A percentile compares a stretch with the other conserved stretches of the same genome.
Conservation (phyloP, 441 rosid species). For the Bocquillonia castaneifolia region DNA sequence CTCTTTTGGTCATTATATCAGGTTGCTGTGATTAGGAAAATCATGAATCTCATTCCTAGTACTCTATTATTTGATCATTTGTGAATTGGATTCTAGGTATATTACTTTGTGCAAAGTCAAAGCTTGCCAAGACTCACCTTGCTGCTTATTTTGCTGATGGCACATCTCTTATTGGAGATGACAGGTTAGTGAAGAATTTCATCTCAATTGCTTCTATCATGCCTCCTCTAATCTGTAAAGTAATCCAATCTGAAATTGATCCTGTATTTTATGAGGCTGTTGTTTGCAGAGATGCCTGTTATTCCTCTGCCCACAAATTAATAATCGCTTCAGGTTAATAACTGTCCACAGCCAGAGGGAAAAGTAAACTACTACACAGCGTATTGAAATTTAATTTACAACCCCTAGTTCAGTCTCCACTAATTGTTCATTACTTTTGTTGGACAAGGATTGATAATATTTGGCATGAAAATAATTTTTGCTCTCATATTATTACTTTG, state of each 20-base stretch:
- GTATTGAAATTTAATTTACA: slow-evolving; percentile 1
- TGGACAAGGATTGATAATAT: neutral
- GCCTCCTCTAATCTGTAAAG: neutral
- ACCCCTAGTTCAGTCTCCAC: too few relatives aligned
- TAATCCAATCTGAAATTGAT: neutral
- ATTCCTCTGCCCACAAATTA: neutral
- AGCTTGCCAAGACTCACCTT: slow-evolving; percentile 48
- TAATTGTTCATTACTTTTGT: neutral
- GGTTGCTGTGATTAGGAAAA: neutral
- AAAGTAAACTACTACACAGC: neutral
- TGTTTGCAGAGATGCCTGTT: neutral
- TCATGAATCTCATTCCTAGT: neutral
- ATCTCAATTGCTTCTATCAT: slow-evolving; percentile 11
- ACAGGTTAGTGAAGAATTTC: slow-evolving; percentile 37
- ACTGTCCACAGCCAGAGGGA: neutral
- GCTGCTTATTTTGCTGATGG: slow-evolving; percentile 31
- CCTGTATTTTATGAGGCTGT: neutral
- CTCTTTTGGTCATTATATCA: neutral
- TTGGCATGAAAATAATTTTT: neutral
- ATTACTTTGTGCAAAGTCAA: slow-evolving; percentile 89
- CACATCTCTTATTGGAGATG: slow-evolving; percentile 32
- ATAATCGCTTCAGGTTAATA: neutral
- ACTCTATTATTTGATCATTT: slow-evolving; percentile 11
- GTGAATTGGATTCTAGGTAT: slow-evolving; percentile 47
- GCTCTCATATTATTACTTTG: neutral